phyloP scores from a whole-genome alignment of 257 asterid species.

The Nicotiana otophora region DNA sequence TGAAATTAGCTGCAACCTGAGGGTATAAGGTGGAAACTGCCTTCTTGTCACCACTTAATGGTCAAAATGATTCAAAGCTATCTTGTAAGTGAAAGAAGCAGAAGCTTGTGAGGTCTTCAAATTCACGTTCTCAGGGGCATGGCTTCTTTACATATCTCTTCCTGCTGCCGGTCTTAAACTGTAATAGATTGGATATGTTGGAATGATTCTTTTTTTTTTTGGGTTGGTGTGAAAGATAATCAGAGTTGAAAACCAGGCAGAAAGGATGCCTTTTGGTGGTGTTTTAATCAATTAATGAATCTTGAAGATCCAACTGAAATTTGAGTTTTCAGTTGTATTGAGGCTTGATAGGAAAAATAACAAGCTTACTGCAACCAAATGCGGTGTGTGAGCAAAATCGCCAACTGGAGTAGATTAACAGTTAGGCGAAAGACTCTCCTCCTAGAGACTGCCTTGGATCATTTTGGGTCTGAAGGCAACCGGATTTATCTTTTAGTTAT shows the following conservation, averaged over 20 bases:
- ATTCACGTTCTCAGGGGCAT: not conserved
- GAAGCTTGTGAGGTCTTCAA: not conserved
- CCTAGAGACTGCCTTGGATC: not conserved
- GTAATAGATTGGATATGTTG: not conserved
- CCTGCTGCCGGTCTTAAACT: not conserved
- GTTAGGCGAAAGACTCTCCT: not conserved
- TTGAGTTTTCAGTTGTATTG: not conserved
- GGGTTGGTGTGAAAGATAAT: not conserved
- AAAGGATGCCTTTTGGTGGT: not conserved
- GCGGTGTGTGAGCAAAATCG: not conserved
- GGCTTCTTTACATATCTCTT: not conserved
- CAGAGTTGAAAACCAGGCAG: not conserved
- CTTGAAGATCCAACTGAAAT: not conserved
- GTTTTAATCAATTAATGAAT: not conserved
- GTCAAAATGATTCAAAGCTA: not conserved
- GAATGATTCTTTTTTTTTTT: not conserved
- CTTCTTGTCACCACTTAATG: not conserved
- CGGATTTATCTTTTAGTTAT: not conserved
- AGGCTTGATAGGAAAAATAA: not conserved
- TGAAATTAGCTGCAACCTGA: not conserved
- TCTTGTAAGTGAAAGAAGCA: slow-evolving; percentile 5
- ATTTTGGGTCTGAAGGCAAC: not conserved
- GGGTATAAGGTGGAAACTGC: not conserved
- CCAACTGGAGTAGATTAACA: not conserved
- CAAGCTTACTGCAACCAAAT: not conserved